Conservation (phyloP, 306 rosid species). For the Quercus rubra region DNA sequence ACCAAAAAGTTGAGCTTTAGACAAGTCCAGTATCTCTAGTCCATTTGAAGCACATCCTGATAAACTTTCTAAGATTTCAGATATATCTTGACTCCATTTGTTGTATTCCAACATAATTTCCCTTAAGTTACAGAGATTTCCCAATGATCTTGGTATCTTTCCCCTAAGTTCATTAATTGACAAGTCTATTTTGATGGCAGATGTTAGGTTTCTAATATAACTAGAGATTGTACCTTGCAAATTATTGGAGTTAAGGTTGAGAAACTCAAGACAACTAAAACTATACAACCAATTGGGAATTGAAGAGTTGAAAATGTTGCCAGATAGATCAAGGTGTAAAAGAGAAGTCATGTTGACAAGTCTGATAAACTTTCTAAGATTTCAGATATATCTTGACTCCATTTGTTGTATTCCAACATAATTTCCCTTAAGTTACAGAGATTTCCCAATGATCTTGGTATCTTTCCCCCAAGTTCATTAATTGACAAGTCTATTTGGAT, state of each 20-base stretch:
- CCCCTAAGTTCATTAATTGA: background rate
- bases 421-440: background rate
- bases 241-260: background rate
- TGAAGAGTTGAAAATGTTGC: background rate
- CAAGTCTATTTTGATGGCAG: background rate
- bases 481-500: background rate
- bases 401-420: too few species aligned
- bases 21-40: background rate
- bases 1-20: background rate
- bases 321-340: background rate
- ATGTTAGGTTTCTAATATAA: background rate
- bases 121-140: background rate
- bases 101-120: too few species aligned
- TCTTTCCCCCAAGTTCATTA: background rate
- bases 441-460: background rate
- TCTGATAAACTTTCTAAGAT: too few species aligned
- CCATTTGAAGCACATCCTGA: too few species aligned
- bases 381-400: too few species aligned
- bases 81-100: too few species aligned
- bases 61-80: too few species aligned
- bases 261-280: background rate
- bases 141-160: background rate
- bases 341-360: too few species aligned
- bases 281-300: slow-evolving; percentile 17
- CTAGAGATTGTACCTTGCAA: background rate